A percentile compares a stretch with the other conserved stretches of the same genome.
Evolutionary conservation across 768 basidiomycete genomes (phyloP).

Genomic region (Phlebiopsis flavidoalba): DNA sequence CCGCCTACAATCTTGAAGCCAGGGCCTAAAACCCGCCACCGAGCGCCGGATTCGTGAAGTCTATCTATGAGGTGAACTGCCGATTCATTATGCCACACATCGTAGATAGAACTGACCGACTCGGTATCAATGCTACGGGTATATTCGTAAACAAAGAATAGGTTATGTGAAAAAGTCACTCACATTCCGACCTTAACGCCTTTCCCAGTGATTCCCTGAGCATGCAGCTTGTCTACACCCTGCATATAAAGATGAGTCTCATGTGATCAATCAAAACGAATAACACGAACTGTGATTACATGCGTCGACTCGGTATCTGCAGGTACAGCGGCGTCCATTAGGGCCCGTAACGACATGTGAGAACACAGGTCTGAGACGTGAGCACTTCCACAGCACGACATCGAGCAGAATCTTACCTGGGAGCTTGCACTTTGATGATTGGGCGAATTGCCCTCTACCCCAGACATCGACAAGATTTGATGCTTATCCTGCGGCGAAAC

Average conservation of each 20-base stretch:
- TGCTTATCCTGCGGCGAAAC: conserved; percentile 37
- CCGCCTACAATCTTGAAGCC: conserved; percentile 50
- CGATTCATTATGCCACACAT: background rate
- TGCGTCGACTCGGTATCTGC: conserved; percentile 48
- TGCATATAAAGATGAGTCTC: conserved; percentile 16
- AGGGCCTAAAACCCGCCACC: conserved; percentile 50
- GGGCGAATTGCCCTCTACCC: conserved; percentile 59
- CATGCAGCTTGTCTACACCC: conserved; percentile 65
- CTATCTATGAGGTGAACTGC: conserved; percentile 20
- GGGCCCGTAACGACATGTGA: conserved; percentile 35
- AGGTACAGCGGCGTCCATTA: conserved; percentile 37
- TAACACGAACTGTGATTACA: conserved; percentile 41
- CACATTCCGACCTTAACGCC: conserved; percentile 67
- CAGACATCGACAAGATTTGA: conserved; percentile 38
- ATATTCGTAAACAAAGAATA: background rate
- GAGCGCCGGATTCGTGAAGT: conserved; percentile 52
- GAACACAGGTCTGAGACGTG: conserved; percentile 36
- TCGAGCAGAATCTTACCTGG: conserved; percentile 30
- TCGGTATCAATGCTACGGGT: conserved; percentile 40
- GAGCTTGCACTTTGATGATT: conserved; percentile 37
- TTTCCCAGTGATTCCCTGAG: conserved; percentile 52
- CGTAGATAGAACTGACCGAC: background rate
- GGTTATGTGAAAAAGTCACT: conserved; percentile 16
- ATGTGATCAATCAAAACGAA: background rate
- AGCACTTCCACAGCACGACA: background rate